Conservation (phyloP, 192 early-diverging fungal genomes). For the Geranomyces variabilis region DNA sequence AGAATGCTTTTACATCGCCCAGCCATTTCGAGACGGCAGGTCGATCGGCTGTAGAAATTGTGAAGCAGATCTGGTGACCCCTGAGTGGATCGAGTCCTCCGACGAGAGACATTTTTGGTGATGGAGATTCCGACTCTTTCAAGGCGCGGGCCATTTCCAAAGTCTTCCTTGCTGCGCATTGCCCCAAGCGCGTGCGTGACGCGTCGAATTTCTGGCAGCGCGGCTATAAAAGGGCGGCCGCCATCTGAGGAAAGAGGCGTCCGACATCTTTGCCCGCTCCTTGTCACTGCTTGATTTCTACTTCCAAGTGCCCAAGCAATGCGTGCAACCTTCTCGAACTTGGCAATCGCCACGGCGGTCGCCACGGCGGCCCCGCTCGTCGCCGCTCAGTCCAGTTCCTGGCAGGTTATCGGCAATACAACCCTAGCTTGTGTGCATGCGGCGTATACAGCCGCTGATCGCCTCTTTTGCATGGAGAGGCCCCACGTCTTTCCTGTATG, state of each 20-base stretch:
- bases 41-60: constrained; percentile 42
- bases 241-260: too few relatives aligned
- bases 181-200: too few relatives aligned
- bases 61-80: constrained; percentile 40
- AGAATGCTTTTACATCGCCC: constrained; percentile 44
- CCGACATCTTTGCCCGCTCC: too few relatives aligned
- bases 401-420: constrained; percentile 25
- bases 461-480: constrained; percentile 43
- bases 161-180: too few relatives aligned
- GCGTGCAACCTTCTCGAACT: too few relatives aligned
- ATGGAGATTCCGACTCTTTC: not conserved
- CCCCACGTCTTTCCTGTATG: constrained; percentile 32
- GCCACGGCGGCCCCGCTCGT: not conserved
- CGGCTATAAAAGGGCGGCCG: too few relatives aligned
- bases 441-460: constrained; percentile 19
- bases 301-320: too few relatives aligned
- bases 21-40: constrained; percentile 47
- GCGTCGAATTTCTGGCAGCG: too few relatives aligned
- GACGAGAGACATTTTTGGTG: constrained; percentile 2
- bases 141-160: too few relatives aligned
- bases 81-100: constrained; percentile 6
- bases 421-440: constrained; percentile 35
- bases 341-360: not conserved
- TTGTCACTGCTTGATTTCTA: too few relatives aligned
- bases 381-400: not conserved